Evolutionary conservation across 2,329 filamentous ascomycete species (phyloP).

Genomic region (Diplodia sapinea): DNA sequence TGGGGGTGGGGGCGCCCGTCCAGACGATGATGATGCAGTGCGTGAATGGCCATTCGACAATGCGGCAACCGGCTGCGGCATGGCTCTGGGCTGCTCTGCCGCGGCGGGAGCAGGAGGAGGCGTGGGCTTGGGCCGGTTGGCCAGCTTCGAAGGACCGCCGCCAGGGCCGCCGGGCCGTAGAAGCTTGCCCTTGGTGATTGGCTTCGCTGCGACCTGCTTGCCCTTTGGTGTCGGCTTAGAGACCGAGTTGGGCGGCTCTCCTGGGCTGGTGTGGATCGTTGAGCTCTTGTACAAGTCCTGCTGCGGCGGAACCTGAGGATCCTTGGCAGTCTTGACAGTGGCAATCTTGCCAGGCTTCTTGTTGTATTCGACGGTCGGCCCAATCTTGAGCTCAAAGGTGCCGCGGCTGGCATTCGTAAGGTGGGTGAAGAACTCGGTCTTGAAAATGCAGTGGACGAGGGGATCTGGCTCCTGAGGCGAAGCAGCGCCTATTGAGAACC

Average conservation of each 20-base stretch:
- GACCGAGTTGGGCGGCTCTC: constrained; percentile 80
- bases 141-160: constrained; percentile 76
- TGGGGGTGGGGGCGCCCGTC: constrained; percentile 60
- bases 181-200: constrained; percentile 91
- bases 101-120: constrained; percentile 37
- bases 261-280: constrained; percentile 82
- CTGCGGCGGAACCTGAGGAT: constrained; percentile 71
- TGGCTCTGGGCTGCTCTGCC: constrained; percentile 50
- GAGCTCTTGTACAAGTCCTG: constrained; percentile 90
- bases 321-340: constrained; percentile 86
- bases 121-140: constrained; percentile 52
- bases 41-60: constrained; percentile 55
- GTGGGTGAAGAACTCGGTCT: constrained; percentile 96
- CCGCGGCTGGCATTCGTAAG: constrained; percentile 80
- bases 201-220: constrained; percentile 83
- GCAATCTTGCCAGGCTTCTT: constrained; percentile 97
- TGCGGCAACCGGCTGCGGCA: constrained; percentile 63
- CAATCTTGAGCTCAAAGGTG: constrained; percentile 80
- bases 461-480: constrained; percentile 91
- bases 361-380: constrained; percentile 79
- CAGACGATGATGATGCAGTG: constrained; percentile 49
- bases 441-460: constrained; percentile 90
- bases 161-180: constrained; percentile 88
- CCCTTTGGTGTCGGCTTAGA: constrained; percentile 86
- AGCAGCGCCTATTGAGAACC: constrained; percentile 92